Conservation (phyloP, 1,284 basidiomycete genomes). For the Ganoderma sinense region DNA sequence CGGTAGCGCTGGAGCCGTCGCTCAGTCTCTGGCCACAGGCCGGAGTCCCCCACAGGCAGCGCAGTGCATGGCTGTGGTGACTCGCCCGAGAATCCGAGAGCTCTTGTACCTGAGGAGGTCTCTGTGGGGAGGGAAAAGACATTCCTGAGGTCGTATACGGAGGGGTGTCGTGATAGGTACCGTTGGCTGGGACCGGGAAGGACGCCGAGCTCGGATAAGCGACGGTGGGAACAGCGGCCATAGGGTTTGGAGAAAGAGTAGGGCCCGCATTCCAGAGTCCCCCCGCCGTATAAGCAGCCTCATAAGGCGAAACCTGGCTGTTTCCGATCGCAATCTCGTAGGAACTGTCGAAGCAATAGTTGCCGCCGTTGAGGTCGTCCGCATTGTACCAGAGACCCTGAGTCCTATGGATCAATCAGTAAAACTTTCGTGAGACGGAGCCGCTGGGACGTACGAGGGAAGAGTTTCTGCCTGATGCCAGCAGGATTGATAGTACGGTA, state of each 20-base stretch:
- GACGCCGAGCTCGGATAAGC: not conserved
- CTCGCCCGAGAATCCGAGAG: too few species aligned
- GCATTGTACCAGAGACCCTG: not conserved
- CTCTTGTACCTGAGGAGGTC: not conserved
- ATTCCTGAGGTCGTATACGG: not conserved
- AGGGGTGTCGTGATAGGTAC: not conserved
- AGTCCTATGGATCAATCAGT: not conserved
- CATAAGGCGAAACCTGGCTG: not conserved
- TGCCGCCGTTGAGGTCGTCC: not conserved
- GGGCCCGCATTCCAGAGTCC: not conserved
- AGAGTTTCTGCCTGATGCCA: not conserved
- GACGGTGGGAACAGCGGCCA: not conserved
- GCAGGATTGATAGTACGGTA: not conserved
- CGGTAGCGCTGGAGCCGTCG: not conserved
- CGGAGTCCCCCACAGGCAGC: slow-evolving; percentile 5
- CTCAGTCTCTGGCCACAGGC: not conserved
- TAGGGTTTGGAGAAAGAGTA: not conserved
- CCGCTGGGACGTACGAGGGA: not conserved
- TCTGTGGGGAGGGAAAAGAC: not conserved
- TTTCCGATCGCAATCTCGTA: not conserved
- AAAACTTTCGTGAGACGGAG: not conserved
- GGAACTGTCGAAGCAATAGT: not conserved
- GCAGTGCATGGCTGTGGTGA: not conserved
- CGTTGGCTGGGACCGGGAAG: not conserved
- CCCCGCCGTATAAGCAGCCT: not conserved